Percentiles rank a stretch among this genome's conserved stretches.
phyloP scores from a whole-genome alignment of 352 stramenopile genomes.

The Achlya hypogyna region DNA sequence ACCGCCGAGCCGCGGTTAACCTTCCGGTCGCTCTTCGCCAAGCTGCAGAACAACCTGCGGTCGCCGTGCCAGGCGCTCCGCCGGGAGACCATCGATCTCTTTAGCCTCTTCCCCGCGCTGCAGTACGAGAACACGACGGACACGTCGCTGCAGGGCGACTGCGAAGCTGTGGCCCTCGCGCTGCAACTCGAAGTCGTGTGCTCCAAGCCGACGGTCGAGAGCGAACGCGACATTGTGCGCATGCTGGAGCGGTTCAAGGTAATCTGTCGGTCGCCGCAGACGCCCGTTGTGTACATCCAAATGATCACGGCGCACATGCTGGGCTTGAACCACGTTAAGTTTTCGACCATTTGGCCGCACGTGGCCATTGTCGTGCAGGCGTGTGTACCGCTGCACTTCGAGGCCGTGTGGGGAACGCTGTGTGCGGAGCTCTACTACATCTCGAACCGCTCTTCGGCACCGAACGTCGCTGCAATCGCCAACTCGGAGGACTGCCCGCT shows the following conservation, averaged over 20 bases:
- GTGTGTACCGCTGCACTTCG: conserved; percentile 49
- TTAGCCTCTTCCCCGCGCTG: conserved; percentile 41
- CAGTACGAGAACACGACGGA: conserved; percentile 42
- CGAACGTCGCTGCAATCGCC: neutral
- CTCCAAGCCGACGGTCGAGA: conserved; percentile 48
- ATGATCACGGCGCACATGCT: conserved; percentile 65
- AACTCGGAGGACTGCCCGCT: neutral
- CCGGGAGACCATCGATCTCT: conserved; percentile 55
- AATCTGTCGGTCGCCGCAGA: conserved; percentile 55
- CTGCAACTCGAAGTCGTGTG: conserved; percentile 56
- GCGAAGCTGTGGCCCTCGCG: conserved; percentile 55
- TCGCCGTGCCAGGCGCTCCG: conserved; percentile 58
- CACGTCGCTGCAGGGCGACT: conserved; percentile 38
- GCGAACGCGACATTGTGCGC: conserved; percentile 73
- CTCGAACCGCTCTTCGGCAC: neutral
- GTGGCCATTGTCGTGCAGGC: conserved; percentile 63
- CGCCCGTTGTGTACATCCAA: conserved; percentile 67
- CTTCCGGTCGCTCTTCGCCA: conserved; percentile 28
- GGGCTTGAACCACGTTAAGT: conserved; percentile 83
- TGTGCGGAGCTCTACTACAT: conserved; percentile 42
- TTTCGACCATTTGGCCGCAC: conserved; percentile 78
- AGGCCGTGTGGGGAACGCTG: conserved; percentile 38
- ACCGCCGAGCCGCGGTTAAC: conserved; percentile 10
- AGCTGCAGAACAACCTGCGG: conserved; percentile 51
- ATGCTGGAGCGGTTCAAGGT: conserved; percentile 75